phyloP scores from a whole-genome alignment of 306 rosid species.

The Casuarina equisetifolia region DNA sequence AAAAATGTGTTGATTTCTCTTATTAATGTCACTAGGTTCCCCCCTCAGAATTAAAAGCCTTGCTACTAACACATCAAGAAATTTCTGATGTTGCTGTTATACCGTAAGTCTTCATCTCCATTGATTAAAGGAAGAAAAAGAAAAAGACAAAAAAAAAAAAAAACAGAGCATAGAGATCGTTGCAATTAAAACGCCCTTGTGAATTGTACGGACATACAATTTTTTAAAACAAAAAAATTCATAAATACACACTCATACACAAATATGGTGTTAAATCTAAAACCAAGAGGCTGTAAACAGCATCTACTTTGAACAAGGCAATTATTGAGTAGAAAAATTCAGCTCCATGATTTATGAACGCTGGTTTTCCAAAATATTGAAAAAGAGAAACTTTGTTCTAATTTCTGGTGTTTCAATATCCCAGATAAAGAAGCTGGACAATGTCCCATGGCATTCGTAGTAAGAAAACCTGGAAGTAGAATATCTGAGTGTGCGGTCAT shows the following conservation, averaged over 20 bases:
- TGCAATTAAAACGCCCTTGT: no score
- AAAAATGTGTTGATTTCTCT: constrained; percentile 4
- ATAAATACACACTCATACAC: no score
- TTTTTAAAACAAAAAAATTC: no score
- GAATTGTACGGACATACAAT: no score
- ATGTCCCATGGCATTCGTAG: constrained; percentile 81
- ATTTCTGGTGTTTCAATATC: constrained; percentile 36
- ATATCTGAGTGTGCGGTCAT: constrained; percentile 47
- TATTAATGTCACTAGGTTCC: constrained; percentile 50
- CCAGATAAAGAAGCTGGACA: constrained; percentile 84
- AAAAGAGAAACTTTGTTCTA: neutral
- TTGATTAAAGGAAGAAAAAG: neutral
- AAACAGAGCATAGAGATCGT: no score
- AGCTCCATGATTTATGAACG: no score
- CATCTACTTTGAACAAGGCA: no score
- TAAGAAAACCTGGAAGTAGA: constrained; percentile 58
- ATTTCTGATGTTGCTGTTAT: constrained; percentile 88
- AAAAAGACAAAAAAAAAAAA: no score
- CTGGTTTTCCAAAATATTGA: no score
- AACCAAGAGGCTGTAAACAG: no score
- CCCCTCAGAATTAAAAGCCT: constrained; percentile 96
- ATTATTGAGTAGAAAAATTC: no score
- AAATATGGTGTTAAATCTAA: no score
- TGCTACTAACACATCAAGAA: constrained; percentile 69
- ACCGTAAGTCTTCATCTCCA: constrained; percentile 56